These are phyloP conservation scores for Chamaecyparis obtusa DNA, from an alignment of 75 land plant genomes.

Conservation along the genomic window DNA sequence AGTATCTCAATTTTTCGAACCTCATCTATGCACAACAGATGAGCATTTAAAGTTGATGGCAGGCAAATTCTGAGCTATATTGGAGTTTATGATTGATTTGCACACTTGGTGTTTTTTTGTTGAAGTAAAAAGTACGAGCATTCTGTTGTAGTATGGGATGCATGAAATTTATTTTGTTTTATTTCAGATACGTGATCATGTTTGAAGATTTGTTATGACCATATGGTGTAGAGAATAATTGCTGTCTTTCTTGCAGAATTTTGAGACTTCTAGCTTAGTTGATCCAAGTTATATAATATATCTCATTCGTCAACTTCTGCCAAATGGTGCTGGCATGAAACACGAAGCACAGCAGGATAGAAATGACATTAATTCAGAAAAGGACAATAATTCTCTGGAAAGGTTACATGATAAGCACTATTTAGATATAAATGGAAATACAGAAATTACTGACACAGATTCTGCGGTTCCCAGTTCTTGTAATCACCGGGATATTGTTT, in stretches of 20 bases:
- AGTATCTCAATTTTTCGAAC: too few relatives aligned
- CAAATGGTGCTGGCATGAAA: constrained; percentile 18
- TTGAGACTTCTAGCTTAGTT: constrained; percentile 46
- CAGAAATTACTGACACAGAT: not conserved
- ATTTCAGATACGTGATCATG: not conserved
- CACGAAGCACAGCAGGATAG: not conserved
- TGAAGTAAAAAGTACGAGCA: not conserved
- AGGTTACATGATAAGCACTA: not conserved
- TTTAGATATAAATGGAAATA: not conserved
- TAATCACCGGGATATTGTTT: not conserved
- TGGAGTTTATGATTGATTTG: not conserved
- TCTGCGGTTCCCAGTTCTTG: not conserved
- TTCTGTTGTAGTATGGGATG: not conserved
- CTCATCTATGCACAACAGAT: not conserved
- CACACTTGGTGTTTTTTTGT: not conserved
- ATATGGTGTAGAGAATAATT: not conserved
- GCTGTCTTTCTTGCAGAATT: constrained; percentile 19
- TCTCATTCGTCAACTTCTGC: constrained; percentile 77
- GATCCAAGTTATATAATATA: constrained; percentile 91
- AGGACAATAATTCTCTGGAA: not conserved
- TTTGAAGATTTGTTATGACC: not conserved
- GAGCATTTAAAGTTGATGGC: not conserved
- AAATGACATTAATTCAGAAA: not conserved
- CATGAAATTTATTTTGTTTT: constrained; percentile 1
- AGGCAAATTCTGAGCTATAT: not conserved